Evolutionary conservation across 176 grass and related monocot genomes (phyloP).

Genomic region (Leersia perrieri): DNA sequence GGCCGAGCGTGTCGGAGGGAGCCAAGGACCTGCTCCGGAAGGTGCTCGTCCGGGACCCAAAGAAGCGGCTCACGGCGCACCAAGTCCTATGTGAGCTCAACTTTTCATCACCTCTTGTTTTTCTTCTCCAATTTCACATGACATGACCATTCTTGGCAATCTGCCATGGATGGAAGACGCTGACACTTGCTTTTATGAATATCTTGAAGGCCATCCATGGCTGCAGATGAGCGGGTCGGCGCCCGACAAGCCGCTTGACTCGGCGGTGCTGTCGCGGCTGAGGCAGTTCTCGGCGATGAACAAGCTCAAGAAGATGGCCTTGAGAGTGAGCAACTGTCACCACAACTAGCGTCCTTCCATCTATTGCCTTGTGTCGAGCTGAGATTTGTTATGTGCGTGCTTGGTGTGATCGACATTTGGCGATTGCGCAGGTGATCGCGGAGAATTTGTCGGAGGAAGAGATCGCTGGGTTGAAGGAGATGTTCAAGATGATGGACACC

Average conservation of each 20-base stretch:
- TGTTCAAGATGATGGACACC: conserved; percentile 67
- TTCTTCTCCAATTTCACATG: background rate
- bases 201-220: conserved; percentile 46
- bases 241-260: conserved; percentile 55
- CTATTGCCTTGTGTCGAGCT: background rate
- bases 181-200: too few species aligned
- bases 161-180: background rate
- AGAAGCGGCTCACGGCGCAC: conserved; percentile 42
- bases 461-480: conserved; percentile 55
- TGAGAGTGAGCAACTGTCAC: conserved; percentile 32
- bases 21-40: conserved; percentile 53
- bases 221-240: conserved; percentile 27
- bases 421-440: conserved; percentile 41
- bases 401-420: background rate
- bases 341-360: background rate
- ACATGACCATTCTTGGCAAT: background rate
- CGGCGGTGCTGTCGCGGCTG: conserved; percentile 48
- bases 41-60: conserved; percentile 53
- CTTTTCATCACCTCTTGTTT: background rate
- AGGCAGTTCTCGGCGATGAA: conserved; percentile 66
- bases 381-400: background rate
- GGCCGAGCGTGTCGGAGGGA: conserved; percentile 39
- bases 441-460: conserved; percentile 60
- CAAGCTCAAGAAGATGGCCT: conserved; percentile 58
- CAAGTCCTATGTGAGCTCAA: conserved; percentile 43